phyloP scores from a whole-genome alignment of 257 asterid genomes.

The Nicotiana sylvestris region DNA sequence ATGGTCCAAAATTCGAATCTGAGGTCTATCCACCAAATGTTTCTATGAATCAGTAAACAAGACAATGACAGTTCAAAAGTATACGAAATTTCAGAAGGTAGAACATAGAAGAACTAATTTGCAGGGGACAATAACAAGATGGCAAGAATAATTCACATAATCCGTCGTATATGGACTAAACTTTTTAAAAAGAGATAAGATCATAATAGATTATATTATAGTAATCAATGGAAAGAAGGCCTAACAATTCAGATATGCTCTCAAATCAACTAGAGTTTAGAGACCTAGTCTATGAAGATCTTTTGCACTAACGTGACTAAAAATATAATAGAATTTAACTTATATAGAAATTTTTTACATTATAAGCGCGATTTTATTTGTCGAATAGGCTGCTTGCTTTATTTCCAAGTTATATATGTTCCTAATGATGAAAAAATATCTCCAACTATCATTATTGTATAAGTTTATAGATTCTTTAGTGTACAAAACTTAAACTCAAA shows the following conservation, averaged over 20 bases:
- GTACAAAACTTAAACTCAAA: background rate
- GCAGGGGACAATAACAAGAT: background rate
- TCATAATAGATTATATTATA: background rate
- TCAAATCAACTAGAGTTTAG: background rate
- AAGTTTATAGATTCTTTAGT: too few species aligned
- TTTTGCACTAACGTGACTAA: too few species aligned
- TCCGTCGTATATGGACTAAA: background rate
- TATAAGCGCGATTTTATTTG: too few species aligned
- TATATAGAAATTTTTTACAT: too few species aligned
- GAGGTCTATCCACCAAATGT: background rate
- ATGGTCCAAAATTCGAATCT: background rate
- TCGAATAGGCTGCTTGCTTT: too few species aligned
- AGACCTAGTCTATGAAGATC: background rate
- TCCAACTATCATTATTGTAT: too few species aligned
- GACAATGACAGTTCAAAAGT: background rate
- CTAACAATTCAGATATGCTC: background rate
- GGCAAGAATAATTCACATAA: background rate
- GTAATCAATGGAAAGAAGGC: background rate
- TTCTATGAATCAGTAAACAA: background rate
- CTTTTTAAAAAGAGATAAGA: background rate
- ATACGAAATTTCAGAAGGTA: background rate
- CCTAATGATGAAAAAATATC: too few species aligned
- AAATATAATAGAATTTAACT: too few species aligned
- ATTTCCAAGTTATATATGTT: too few species aligned
- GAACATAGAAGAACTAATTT: background rate